Conservation (phyloP, 306 rosid species). For the Sechiopsis laciniata region DNA sequence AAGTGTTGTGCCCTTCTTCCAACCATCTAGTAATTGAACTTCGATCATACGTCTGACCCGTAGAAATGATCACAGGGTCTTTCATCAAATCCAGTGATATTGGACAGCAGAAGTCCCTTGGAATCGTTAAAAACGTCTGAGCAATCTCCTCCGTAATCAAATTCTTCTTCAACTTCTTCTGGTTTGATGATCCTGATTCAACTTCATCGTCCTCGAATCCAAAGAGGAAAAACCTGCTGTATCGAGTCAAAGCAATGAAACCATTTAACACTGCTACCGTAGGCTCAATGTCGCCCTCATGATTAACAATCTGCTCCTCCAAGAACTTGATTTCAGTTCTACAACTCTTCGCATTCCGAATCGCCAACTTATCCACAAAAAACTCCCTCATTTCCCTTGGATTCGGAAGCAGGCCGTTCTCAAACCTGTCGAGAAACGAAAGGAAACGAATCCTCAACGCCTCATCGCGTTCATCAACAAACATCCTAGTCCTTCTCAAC, state of each 20-base stretch:
- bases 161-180: conserved; percentile 47
- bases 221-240: conserved; percentile 75
- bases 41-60: conserved; percentile 87
- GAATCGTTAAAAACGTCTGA: conserved; percentile 63
- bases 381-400: conserved; percentile 44
- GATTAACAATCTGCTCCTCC: conserved; percentile 92
- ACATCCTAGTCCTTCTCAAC: conserved; percentile 48
- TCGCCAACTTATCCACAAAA: conserved; percentile 46
- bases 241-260: conserved; percentile 76
- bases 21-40: conserved; percentile 77
- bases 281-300: conserved; percentile 85
- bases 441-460: conserved; percentile 42
- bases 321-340: conserved; percentile 67
- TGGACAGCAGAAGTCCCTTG: conserved; percentile 79
- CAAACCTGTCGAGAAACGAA: conserved; percentile 52
- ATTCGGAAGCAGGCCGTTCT: conserved; percentile 51
- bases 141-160: conserved; percentile 66
- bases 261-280: conserved; percentile 73
- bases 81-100: conserved; percentile 81
- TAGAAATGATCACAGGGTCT: conserved; percentile 77
- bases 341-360: conserved; percentile 57
- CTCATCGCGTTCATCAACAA: conserved; percentile 57
- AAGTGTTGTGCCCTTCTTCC: conserved; percentile 87
- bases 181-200: conserved; percentile 33
- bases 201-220: conserved; percentile 83